A percentile compares a stretch with the other conserved stretches of the same genome.
Evolutionary conservation across 129 eudicot species (phyloP).

Genomic region (Pittosporum tobira): DNA sequence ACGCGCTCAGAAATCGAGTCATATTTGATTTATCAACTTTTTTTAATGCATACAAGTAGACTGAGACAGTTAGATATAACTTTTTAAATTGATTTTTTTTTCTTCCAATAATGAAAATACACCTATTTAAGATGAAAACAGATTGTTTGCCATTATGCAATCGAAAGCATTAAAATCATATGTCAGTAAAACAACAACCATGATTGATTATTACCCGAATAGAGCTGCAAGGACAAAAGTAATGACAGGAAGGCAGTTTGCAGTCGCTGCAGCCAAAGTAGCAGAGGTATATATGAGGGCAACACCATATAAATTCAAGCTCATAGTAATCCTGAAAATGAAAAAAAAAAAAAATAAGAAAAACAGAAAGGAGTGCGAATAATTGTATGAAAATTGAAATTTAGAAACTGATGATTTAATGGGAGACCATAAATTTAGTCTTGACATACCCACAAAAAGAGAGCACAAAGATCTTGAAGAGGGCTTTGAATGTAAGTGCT

Average conservation of each 20-base stretch:
- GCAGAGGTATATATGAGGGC: constrained; percentile 66
- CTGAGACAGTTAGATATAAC: too few relatives aligned
- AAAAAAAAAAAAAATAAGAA: neutral
- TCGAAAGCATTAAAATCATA: too few relatives aligned
- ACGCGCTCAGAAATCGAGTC: too few relatives aligned
- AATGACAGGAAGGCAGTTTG: constrained; percentile 66
- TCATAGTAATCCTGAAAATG: constrained; percentile 47
- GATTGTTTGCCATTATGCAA: too few relatives aligned
- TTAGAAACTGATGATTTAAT: too few relatives aligned
- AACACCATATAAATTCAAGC: constrained; percentile 60
- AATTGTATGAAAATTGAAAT: too few relatives aligned
- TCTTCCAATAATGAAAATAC: too few relatives aligned
- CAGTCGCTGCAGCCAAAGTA: constrained; percentile 63
- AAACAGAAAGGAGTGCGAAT: neutral
- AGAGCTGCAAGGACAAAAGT: constrained; percentile 68
- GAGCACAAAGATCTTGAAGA: constrained; percentile 58
- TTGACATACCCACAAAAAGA: constrained; percentile 54
- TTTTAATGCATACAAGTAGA: too few relatives aligned
- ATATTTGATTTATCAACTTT: too few relatives aligned
- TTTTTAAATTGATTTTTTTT: too few relatives aligned
- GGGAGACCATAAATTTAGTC: too few relatives aligned
- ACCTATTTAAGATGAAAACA: too few relatives aligned
- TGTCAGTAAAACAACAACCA: neutral
- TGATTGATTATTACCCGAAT: constrained; percentile 28
- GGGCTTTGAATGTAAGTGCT: constrained; percentile 36